Evolutionary conservation across 2,329 filamentous ascomycete genomes (phyloP), one percentile per base, ranked within the genome.

Genomic region (Fusarium tjaetaba): DNA sequence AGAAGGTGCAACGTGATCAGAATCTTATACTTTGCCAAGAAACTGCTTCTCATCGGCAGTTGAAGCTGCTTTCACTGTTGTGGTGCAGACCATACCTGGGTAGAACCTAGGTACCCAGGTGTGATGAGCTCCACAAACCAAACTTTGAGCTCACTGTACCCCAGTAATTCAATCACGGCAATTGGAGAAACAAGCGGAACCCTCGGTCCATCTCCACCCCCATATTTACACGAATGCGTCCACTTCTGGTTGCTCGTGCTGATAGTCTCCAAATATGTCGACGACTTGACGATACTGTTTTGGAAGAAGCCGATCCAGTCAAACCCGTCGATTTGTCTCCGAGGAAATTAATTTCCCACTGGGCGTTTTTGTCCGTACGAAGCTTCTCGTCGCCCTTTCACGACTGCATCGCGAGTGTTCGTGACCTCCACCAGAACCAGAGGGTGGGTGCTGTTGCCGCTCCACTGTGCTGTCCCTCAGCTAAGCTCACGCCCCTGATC

Each of bases 111-210:
- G 11, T 36, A 16, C 34, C 34, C 15, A 18, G 14, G 26, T 13
- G 39, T 26, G n/a, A 36, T 13, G 24, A 34, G 30, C 42, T 36
- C 55, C 56, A 51, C 56, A 26, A 58, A 18, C 56, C 32, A 51
- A 59, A 59, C 56, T 36, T 59, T 59, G 42, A 24, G 42, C 24
- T 59, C 32, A 41, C n/a, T 41, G 13, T 55, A 71, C 68, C 68
- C 61, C 56, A 41, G 61, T 71, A 56, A 68, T 61, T 48, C 20
- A 71, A 71, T 66, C 55, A 60, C 68, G 67, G 67, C 68, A 71
- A 61, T 71, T 71, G 67, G 61, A 57, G 59, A 70, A 70, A 61
- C 34, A 43, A 56, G 67, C 68, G 65, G 67, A 70, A 53, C 59
- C 52, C 52, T 70, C 67, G 67, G 67, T 20, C 65, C 45, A 51